Conservation (phyloP, 176 grass and related monocot genomes). For the Paspalum notatum region DNA sequence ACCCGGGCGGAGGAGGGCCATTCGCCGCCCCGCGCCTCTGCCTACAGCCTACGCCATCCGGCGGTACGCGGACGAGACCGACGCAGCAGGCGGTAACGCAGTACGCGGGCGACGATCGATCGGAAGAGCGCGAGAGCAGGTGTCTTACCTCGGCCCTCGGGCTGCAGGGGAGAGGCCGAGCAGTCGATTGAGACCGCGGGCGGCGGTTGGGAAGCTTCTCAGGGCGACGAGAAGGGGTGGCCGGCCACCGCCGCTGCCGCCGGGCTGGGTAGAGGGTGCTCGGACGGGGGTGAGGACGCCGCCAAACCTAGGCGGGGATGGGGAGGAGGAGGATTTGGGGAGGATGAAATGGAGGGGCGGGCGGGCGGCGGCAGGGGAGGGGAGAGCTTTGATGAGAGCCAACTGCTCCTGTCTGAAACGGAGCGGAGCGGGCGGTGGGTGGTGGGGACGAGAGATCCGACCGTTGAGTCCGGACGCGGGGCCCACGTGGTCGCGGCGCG, state of each 20-base stretch:
- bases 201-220: neutral
- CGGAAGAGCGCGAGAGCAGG: neutral
- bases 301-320: slow-evolving; percentile 40
- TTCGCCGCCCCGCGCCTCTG: neutral
- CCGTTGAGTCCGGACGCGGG: slow-evolving; percentile 19
- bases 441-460: slow-evolving; percentile 29
- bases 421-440: neutral
- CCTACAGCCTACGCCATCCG: neutral
- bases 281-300: neutral
- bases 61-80: neutral
- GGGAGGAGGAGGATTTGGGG: neutral
- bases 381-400: slow-evolving; percentile 21
- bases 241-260: neutral
- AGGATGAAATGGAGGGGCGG: neutral
- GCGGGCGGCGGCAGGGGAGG: neutral
- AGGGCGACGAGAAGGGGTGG: neutral
- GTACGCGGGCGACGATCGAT: neutral
- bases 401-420: slow-evolving; percentile 29
- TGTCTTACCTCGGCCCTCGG: neutral
- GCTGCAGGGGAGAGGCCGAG: neutral
- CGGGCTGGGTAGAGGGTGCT: neutral
- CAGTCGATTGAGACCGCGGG: neutral
- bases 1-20: neutral
- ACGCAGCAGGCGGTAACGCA: neutral
- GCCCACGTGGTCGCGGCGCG: slow-evolving; percentile 28